Evolutionary conservation across 140 eudicot genomes (phyloP), one percentile per base, ranked within the genome.

Genomic region (Senecio squalidus): DNA sequence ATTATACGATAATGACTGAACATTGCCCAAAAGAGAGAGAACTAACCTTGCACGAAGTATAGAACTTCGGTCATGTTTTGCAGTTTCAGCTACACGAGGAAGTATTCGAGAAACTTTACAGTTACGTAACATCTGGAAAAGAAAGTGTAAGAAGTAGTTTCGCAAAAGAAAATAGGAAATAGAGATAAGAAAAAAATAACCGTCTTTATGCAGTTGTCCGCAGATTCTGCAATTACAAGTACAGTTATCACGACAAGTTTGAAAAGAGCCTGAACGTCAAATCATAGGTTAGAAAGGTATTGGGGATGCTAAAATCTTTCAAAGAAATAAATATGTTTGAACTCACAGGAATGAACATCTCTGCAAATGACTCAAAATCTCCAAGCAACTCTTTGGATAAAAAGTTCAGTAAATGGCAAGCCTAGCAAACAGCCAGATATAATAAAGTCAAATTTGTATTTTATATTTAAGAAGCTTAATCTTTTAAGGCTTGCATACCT

Each of bases 231-330:
- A 80, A 92, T 92, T 70, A 92, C 98, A 78, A 87, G 98, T 63
- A 84, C 95, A 24, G 96, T 87, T 75, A 92, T 87, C 61, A 92
- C 98, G 24, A 92, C 98, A 74, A 92, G 98, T 84, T 92, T 92
- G 88, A 92, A 87, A 73, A 92, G 95, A 48, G 90, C 96, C 98
- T 92, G 88, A 68, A 61, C 60, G 68, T 58, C 61, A 55, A 54
- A 70, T 46, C 25, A 40, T 22, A 26, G 7, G 82, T 81, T 70
- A 86, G 86, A 72, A 45, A 39, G 74, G 52, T 36, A 33, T 29
- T 52, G 14, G 53, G 46, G 9, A 69, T 9, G 61, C 28, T 22
- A 52, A 28, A 18, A 48, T 33, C 48, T 55, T 26, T 55, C 1
- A 33, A 41, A 49, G 46, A 10, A 8, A 4, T 16, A 20, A 15